Conservation (phyloP, 345 rosid species). For the Noccaea bulbosa region DNA sequence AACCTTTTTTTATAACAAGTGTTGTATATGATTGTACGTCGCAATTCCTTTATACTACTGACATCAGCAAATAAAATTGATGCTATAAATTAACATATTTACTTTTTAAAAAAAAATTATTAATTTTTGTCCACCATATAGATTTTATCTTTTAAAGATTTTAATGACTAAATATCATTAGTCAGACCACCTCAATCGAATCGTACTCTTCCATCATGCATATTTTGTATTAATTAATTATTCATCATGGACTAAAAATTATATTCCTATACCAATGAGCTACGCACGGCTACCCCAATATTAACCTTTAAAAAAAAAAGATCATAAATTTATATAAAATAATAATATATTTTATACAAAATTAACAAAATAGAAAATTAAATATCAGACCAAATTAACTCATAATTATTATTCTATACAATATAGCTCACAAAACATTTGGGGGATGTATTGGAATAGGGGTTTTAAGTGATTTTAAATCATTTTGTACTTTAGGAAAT, state of each 20-base stretch:
- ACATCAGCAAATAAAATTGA: neutral
- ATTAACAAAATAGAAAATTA: neutral
- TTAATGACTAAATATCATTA: conserved; percentile 21
- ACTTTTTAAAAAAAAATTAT: neutral
- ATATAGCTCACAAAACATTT: neutral
- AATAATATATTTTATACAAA: neutral
- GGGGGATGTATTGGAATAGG: no score
- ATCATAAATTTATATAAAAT: neutral
- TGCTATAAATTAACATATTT: neutral
- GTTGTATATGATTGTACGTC: neutral
- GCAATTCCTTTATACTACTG: neutral
- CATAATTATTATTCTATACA: neutral
- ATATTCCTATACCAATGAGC: conserved; percentile 16
- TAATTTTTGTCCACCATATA: neutral
- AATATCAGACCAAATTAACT: neutral
- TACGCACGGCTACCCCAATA: neutral
- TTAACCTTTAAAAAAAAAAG: neutral
- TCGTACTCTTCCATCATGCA: conserved; percentile 8
- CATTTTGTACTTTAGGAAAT: no score
- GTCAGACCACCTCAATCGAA: conserved; percentile 33
- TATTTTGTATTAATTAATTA: conserved; percentile 6
- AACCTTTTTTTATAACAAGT: neutral
- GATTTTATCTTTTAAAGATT: conserved; percentile 18
- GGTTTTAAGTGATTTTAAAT: no score
- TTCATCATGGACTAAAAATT: neutral